Conservation (phyloP, 2,329 filamentous ascomycete species). For the Ascocoryne sarcoides region DNA sequence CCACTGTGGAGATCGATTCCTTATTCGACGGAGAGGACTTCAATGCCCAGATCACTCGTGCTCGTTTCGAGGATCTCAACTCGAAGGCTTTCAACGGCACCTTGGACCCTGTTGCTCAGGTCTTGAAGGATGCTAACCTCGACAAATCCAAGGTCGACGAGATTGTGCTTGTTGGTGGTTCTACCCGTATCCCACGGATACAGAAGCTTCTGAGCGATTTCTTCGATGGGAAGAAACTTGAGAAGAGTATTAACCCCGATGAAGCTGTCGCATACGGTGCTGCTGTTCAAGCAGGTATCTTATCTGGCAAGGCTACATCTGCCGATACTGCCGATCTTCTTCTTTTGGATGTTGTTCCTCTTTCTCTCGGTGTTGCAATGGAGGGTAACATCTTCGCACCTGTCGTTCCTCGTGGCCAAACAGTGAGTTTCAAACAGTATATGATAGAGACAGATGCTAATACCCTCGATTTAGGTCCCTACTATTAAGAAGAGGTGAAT, state of each 20-base stretch:
- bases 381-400: constrained; percentile 98
- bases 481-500: constrained; percentile 58
- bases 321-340: constrained; percentile 92
- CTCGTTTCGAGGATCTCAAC: constrained; percentile 98
- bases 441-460: too few species aligned
- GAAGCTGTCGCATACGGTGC: constrained; percentile 99
- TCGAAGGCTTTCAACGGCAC: constrained; percentile 90
- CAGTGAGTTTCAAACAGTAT: too few species aligned
- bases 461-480: too few species aligned
- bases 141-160: constrained; percentile 92
- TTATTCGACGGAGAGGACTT: constrained; percentile 98
- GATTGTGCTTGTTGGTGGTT: constrained; percentile 98
- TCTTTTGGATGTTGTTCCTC: constrained; percentile 89
- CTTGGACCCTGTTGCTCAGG: constrained; percentile 90
- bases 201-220: constrained; percentile 99
- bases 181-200: constrained; percentile 96
- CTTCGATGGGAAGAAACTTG: constrained; percentile 99
- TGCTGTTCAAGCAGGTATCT: constrained; percentile 96
- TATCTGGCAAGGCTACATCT: constrained; percentile 94
- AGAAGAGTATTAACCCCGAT: constrained; percentile 99
- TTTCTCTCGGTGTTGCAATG: constrained; percentile 98
- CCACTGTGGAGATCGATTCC: constrained; percentile 96
- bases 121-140: constrained; percentile 83
- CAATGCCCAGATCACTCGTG: constrained; percentile 94
- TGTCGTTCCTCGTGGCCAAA: constrained; percentile 73